Evolutionary conservation across 805 yeast species (phyloP), one percentile per base, ranked within the genome.

Genomic region (Lachancea mirantina): DNA sequence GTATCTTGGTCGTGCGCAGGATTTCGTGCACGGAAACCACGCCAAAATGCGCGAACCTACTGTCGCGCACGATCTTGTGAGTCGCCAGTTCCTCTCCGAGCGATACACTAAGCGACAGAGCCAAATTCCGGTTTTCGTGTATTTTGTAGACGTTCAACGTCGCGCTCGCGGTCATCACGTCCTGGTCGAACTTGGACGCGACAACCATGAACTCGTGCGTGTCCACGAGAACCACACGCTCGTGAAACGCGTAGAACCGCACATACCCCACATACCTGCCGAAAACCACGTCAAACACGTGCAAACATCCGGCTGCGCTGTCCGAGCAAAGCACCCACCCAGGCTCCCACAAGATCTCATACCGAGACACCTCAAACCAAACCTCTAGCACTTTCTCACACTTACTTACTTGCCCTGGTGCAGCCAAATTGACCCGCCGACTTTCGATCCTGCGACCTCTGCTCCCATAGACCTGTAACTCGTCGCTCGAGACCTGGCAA

Each of bases 241-340:
- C 19, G 5, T 16, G 14, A 2, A 13, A 10, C 8, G 28, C 7
- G 15, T 23, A 17, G 14, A 28, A 14, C 18, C 19, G 20, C 14
- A 34, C 19, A n/a, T 27, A 36, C 22, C 47, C 47, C 28, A 29
- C 32, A 33, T 42, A 41, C 29, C 38, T 39, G 20, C 20, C 30
- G 9, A 22, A 31, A 3, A 40, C 30, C 3, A 43, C 35, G 21
- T 39, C 39, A 30, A 43, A 43, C 10, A 39, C 14, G 26, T 43
- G 45, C 14, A 43, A 25, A 10, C 26, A 28, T 13, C 34, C 40
- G 16, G 39, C 19, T 19, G 23, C 23, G 9, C 25, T 33, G 11
- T 43, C 47, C 7, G 30, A 24, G 15, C 40, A 22, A 7, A 42
- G 31, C 6, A 40, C 21, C 8, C 36, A 15, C 14, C 47, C 47